Base-by-base conservation (phyloP, 73 alveolate genomes). In the Breviolum minutum region DNA sequence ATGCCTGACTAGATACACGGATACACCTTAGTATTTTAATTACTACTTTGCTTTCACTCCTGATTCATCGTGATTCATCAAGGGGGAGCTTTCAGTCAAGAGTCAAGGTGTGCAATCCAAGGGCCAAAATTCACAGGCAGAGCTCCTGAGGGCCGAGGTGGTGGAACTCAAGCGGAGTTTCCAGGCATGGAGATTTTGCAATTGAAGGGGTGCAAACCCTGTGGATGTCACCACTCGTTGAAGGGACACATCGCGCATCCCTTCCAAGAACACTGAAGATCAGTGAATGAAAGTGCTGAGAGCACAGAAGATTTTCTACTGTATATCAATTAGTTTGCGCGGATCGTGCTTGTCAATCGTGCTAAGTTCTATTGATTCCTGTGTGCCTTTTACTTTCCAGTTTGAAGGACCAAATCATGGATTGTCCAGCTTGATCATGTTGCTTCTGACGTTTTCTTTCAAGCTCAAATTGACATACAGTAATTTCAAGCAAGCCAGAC, bases 101-200 rank as follows among this genome's bases (percentile, higher is more conserved):
- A 24, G n/a, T 22, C n/a, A 19, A 24, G 20, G 83, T 24, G n/a
- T 19, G 32, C 16, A 19, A 22, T 14, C n/a, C 20, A 32, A 24
- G n/a, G 40, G n/a, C 83, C 83, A 19, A 32, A 13, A 24, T 14
- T 22, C 54, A 3, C 60, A 17, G 27, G 93, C 66, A 5, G 80
- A 86, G 63, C 63, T 86, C 63, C 12, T 83, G 92, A 40, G 92
- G 24, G 92, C 88, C 2, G 88, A 83, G 92, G 62, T 83, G 76
- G 80, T 16, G 60, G 77, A 63, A 17, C 30, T 86, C 62, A 63
- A 63, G 80, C 77, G 77, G 63, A 63, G 64, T 63, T 63, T 61
- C 20, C 94, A 86, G 79, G 94, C 79, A 30, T 40, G 9, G 70
- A 1, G 1, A 14, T 19, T 14, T 73, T 73, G 83, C 83, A 27